Conservation (phyloP, 768 basidiomycete genomes). For the Podaxis sp. region DNA sequence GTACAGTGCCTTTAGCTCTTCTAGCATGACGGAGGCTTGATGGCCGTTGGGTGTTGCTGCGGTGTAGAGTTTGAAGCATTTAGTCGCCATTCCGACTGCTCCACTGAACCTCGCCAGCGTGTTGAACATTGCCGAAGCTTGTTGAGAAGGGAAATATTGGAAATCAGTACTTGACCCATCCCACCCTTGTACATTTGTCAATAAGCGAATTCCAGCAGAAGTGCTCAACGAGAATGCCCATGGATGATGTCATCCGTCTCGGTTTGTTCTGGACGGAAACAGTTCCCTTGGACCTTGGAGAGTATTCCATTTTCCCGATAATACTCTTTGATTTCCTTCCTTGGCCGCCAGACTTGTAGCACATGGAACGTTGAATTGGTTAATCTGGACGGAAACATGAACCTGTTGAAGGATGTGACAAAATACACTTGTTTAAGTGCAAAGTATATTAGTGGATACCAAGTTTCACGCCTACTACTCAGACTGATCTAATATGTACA, state of each 20-base stretch:
- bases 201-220: not conserved
- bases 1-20: conserved; percentile 47
- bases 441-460: no score
- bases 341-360: no score
- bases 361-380: no score
- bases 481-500: no score
- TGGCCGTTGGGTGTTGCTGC: conserved; percentile 52
- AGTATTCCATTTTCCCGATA: no score
- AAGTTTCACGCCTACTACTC: no score
- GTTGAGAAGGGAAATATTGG: not conserved
- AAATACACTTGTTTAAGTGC: no score
- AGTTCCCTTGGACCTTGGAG: no score
- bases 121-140: not conserved
- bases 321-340: no score
- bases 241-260: not conserved
- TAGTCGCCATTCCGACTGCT: conserved; percentile 14
- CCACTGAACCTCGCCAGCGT: not conserved
- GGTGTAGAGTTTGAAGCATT: conserved; percentile 34
- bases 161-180: not conserved
- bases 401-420: no score
- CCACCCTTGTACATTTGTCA: not conserved
- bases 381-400: no score
- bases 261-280: not conserved
- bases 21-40: conserved; percentile 50
- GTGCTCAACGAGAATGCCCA: not conserved